phyloP scores from a whole-genome alignment of 2,329 filamentous ascomycete genomes.

The Thielaviopsis euricoi region DNA sequence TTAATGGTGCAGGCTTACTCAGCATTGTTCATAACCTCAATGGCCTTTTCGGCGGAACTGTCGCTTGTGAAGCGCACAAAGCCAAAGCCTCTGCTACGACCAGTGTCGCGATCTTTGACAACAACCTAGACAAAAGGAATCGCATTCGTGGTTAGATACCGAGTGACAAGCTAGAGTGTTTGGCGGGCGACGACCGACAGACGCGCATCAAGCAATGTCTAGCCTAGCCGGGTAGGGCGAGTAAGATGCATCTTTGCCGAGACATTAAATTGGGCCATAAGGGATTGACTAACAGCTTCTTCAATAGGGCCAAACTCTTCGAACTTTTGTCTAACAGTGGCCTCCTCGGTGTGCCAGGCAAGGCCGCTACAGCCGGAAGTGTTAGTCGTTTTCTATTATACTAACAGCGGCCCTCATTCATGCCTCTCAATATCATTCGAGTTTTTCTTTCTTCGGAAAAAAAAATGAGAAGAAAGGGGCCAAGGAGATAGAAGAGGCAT shows the following conservation, averaged over 20 bases:
- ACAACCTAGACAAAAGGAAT: constrained; percentile 53
- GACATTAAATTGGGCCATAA: not conserved
- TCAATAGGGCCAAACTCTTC: constrained; percentile 80
- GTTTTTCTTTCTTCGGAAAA: too few relatives aligned
- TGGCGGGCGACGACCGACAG: too few relatives aligned
- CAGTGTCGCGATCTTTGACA: constrained; percentile 93
- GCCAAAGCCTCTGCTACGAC: constrained; percentile 90
- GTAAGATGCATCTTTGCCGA: not conserved
- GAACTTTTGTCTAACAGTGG: constrained; percentile 75
- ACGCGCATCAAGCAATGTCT: too few relatives aligned
- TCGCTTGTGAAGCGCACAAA: constrained; percentile 82
- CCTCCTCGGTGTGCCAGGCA: constrained; percentile 94
- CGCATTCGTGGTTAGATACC: not conserved
- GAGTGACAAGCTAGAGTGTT: not conserved
- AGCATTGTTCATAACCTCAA: constrained; percentile 67
- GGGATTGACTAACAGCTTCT: constrained; percentile 66
- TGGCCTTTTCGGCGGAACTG: constrained; percentile 59
- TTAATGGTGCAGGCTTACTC: constrained; percentile 44
- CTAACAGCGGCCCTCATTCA: not conserved
- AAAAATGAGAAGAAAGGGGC: not conserved
- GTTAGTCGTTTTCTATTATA: not conserved
- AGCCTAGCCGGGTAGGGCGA: not conserved
- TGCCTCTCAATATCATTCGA: not conserved
- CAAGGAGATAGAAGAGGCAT: not conserved
- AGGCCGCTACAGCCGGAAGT: constrained; percentile 50